A percentile compares a stretch with the other conserved stretches of the same genome.
These are phyloP conservation scores for Kodamaea arcana DNA, from an alignment of 1,139 yeast genomes.

Conservation along the genomic window DNA sequence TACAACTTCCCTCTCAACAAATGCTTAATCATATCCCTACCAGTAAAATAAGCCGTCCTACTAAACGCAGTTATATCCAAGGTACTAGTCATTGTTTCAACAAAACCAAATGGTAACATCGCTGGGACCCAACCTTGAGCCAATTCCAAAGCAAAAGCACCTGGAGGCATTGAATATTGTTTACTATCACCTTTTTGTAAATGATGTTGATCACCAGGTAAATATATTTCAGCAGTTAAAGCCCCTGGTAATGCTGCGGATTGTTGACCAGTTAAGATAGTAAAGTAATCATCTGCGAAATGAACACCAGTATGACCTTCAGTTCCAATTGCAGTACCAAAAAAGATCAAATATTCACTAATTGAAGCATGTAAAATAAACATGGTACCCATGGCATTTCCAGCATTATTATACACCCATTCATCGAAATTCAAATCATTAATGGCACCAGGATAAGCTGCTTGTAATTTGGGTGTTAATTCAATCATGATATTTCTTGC, in stretches of 20 bases:
- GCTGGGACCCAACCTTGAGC: constrained; percentile 99
- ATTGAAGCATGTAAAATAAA: constrained; percentile 93
- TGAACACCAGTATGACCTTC: constrained; percentile 97
- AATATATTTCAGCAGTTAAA: constrained; percentile 58
- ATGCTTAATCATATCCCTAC: constrained; percentile 68
- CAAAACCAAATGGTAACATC: constrained; percentile 93
- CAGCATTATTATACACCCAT: constrained; percentile 97
- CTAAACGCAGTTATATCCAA: constrained; percentile 67
- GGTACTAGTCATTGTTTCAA: constrained; percentile 76
- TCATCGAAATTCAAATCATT: constrained; percentile 70
- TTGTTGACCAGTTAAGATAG: constrained; percentile 78
- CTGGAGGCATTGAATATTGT: constrained; percentile 83
- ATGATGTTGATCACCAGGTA: constrained; percentile 82
- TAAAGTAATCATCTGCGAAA: constrained; percentile 94
- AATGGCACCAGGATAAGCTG: constrained; percentile 59
- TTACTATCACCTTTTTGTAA: constrained; percentile 66
- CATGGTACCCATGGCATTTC: constrained; percentile 99
- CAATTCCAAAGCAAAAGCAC: constrained; percentile 82
- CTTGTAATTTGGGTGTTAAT: constrained; percentile 56
- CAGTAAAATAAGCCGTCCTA: constrained; percentile 72
- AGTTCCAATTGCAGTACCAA: constrained; percentile 59
- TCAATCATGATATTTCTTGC: constrained; percentile 59
- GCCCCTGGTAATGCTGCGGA: constrained; percentile 64
- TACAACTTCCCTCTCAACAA: constrained; percentile 66
- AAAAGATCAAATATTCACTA: constrained; percentile 65